Conservation (phyloP, 2,329 filamentous ascomycete genomes). For the Verticillium longisporum region DNA sequence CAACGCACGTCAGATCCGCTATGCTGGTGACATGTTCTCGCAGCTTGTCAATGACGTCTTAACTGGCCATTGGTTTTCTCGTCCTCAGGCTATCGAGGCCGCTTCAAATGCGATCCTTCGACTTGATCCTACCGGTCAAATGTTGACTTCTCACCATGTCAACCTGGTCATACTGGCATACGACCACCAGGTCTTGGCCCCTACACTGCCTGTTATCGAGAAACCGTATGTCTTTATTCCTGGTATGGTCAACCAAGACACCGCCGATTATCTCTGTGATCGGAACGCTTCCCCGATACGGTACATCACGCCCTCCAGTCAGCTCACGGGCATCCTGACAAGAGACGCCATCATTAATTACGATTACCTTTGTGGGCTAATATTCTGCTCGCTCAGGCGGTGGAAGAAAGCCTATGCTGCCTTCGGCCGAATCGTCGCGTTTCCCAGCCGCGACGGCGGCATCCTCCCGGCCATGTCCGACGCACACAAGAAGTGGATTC, state of each 20-base stretch:
- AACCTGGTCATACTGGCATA: slow-evolving; percentile 52
- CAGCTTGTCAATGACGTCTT: slow-evolving; percentile 34
- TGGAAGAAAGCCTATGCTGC: slow-evolving; percentile 58
- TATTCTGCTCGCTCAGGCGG: slow-evolving; percentile 52
- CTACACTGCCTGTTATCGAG: slow-evolving; percentile 55
- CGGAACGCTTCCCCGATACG: slow-evolving; percentile 34
- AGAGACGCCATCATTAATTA: slow-evolving; percentile 56
- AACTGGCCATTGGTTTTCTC: slow-evolving; percentile 30
- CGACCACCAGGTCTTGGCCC: slow-evolving; percentile 42
- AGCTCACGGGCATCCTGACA: slow-evolving; percentile 49
- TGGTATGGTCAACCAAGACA: slow-evolving; percentile 27
- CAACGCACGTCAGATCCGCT: slow-evolving; percentile 45
- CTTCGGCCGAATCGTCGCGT: slow-evolving; percentile 59
- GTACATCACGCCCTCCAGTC: slow-evolving; percentile 54
- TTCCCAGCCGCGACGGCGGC: slow-evolving; percentile 55
- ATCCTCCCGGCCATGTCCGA: slow-evolving; percentile 77
- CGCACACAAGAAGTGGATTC: slow-evolving; percentile 85
- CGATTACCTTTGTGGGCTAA: slow-evolving; percentile 56
- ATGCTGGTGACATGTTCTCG: slow-evolving; percentile 36
- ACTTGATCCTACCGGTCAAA: slow-evolving; percentile 58
- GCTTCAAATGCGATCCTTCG: slow-evolving; percentile 50
- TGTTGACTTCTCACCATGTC: slow-evolving; percentile 60
- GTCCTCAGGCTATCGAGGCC: slow-evolving; percentile 36
- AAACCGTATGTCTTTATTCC: slow-evolving; percentile 62
- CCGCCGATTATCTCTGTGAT: slow-evolving; percentile 37